Conservation (phyloP, 495 filamentous ascomycete species). For the Oleoguttula mirabilis region DNA sequence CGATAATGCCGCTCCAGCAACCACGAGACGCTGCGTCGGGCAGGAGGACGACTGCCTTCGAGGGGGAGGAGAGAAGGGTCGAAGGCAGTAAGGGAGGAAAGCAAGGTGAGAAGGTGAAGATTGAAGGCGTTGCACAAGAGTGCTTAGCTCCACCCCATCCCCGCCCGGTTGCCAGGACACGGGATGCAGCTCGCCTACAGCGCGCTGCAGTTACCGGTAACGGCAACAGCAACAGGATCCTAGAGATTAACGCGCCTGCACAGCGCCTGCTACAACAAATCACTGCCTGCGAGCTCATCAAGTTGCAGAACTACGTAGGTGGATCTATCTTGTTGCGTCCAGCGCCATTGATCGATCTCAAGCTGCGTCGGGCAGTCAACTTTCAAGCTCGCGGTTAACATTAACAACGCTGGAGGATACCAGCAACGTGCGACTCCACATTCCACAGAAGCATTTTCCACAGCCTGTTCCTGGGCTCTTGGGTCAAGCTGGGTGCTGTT, state of each 20-base stretch:
- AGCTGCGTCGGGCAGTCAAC: too few relatives aligned
- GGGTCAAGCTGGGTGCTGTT: not conserved
- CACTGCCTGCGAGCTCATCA: too few relatives aligned
- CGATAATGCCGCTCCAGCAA: not conserved
- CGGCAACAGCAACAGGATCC: not conserved
- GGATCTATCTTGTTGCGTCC: too few relatives aligned
- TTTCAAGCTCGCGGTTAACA: too few relatives aligned
- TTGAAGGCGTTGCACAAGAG: not conserved
- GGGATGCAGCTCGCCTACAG: not conserved
- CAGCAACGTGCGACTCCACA: not conserved
- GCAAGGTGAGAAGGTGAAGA: not conserved
- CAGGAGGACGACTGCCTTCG: slow-evolving; percentile 19
- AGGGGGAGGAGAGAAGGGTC: slow-evolving; percentile 2
- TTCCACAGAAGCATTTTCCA: too few relatives aligned
- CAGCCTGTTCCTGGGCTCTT: not conserved
- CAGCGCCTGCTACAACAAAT: not conserved
- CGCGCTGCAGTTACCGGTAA: not conserved
- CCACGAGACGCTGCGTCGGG: not conserved
- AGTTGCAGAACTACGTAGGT: too few relatives aligned
- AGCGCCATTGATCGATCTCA: too few relatives aligned
- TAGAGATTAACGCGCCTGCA: slow-evolving; percentile 1
- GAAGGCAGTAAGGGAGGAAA: slow-evolving; percentile 1
- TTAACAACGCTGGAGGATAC: not conserved
- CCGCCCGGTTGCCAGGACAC: not conserved
- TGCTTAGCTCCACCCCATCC: not conserved